Conservation (phyloP, 306 rosid genomes). For the Dalbergia oliveri region DNA sequence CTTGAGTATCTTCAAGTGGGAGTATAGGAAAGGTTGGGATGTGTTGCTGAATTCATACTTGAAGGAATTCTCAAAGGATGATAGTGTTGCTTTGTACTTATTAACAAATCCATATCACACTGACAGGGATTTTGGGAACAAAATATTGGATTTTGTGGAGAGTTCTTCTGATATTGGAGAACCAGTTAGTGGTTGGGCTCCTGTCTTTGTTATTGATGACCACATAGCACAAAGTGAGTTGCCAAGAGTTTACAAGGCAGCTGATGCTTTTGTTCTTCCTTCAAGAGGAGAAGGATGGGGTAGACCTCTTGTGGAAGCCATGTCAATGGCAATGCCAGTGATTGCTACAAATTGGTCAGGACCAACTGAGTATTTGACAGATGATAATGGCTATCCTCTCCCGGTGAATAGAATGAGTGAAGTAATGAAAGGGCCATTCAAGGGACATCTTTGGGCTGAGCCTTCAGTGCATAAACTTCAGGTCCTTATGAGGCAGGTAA, state of each 20-base stretch:
- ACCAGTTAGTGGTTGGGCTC: constrained; percentile 72
- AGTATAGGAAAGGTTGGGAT: constrained; percentile 95
- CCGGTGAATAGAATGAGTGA: constrained; percentile 73
- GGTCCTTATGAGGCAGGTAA: constrained; percentile 70
- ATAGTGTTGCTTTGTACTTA: constrained; percentile 65
- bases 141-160: constrained; percentile 78
- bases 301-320: constrained; percentile 87
- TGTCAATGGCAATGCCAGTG: constrained; percentile 86
- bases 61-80: constrained; percentile 68
- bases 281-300: constrained; percentile 98
- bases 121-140: constrained; percentile 74
- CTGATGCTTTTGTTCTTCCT: constrained; percentile 84
- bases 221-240: constrained; percentile 79
- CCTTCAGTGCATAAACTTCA: constrained; percentile 68
- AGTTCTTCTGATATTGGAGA: constrained; percentile 53
- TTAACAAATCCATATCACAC: constrained; percentile 88
- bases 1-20: constrained; percentile 88
- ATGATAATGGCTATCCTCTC: constrained; percentile 75
- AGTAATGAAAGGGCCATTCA: constrained; percentile 80
- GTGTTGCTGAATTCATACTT: constrained; percentile 71
- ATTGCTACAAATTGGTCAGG: constrained; percentile 93
- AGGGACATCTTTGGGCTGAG: constrained; percentile 90
- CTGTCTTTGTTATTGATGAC: constrained; percentile 67
- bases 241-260: constrained; percentile 75
- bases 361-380: constrained; percentile 79